Conservation (phyloP, 2,329 filamentous ascomycete species). For the Colletotrichum zoysiae region DNA sequence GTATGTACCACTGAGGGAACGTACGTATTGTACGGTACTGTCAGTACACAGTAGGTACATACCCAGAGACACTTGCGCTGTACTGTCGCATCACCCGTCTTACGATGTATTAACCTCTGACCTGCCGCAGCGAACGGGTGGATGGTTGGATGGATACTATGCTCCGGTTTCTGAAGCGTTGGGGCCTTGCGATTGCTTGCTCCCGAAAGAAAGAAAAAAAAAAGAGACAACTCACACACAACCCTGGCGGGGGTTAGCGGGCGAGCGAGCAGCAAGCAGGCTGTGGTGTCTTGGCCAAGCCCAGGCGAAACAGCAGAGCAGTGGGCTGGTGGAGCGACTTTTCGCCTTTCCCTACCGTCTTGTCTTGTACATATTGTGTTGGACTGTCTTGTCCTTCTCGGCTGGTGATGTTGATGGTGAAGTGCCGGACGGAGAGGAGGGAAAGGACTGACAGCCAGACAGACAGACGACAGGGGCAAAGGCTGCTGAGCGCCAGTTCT, state of each 20-base stretch:
- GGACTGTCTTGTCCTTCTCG: slow-evolving; percentile 14
- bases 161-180: slow-evolving; percentile 9
- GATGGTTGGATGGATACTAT: background rate
- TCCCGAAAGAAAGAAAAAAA: too few relatives aligned
- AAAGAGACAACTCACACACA: slow-evolving; percentile 30
- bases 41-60: too few relatives aligned
- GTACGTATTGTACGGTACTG: too few relatives aligned
- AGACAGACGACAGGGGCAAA: slow-evolving; percentile 20
- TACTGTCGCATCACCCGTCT: slow-evolving; percentile 8
- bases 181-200: background rate
- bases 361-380: too few relatives aligned
- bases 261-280: background rate
- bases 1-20: slow-evolving; percentile 1
- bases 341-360: background rate
- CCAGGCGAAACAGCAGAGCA: slow-evolving; percentile 17
- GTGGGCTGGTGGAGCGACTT: slow-evolving; percentile 27
- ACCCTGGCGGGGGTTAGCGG: background rate
- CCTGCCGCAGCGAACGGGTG: background rate
- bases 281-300: slow-evolving; percentile 32
- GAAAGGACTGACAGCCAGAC: background rate
- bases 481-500: slow-evolving; percentile 29
- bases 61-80: background rate
- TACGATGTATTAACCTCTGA: slow-evolving; percentile 16
- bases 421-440: background rate
- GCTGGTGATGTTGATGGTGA: background rate